A percentile compares a stretch with the other conserved stretches of the same genome.
Conservation (phyloP, 768 basidiomycete genomes). For the Tephrocybe sp. region DNA sequence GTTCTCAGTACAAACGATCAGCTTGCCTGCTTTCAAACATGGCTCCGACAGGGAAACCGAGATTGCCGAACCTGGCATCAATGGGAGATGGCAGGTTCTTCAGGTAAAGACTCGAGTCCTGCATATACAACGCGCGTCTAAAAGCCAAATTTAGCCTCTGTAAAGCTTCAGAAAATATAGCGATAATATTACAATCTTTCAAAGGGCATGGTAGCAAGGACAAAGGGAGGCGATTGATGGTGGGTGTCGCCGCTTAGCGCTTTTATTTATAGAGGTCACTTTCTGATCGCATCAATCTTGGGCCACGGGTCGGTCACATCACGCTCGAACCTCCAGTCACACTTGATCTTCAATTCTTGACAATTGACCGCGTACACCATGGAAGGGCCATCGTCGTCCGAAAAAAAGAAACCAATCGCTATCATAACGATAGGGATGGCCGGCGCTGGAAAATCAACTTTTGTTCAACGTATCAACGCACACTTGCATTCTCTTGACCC, state of each 20-base stretch:
- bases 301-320: neutral
- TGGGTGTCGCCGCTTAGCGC: no score
- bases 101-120: conserved; percentile 19
- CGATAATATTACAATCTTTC: conserved; percentile 23
- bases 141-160: neutral
- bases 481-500: conserved; percentile 72
- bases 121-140: conserved; percentile 23
- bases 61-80: conserved; percentile 24
- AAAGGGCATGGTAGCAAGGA: conserved; percentile 11
- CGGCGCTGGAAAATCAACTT: conserved; percentile 95
- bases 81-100: conserved; percentile 5
- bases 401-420: conserved; percentile 65
- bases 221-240: no score
- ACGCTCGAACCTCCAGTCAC: neutral
- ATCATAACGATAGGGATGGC: conserved; percentile 96
- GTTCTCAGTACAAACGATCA: neutral
- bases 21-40: conserved; percentile 21
- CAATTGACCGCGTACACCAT: conserved; percentile 4
- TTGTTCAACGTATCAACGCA: conserved; percentile 93
- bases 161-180: neutral
- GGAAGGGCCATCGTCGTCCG: conserved; percentile 14
- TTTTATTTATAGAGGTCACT: no score
- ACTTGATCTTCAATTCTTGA: neutral
- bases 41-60: conserved; percentile 22
- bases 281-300: neutral